Base-by-base conservation (phyloP, 1,139 yeast genomes). In the Citeromyces siamensis region DNA sequence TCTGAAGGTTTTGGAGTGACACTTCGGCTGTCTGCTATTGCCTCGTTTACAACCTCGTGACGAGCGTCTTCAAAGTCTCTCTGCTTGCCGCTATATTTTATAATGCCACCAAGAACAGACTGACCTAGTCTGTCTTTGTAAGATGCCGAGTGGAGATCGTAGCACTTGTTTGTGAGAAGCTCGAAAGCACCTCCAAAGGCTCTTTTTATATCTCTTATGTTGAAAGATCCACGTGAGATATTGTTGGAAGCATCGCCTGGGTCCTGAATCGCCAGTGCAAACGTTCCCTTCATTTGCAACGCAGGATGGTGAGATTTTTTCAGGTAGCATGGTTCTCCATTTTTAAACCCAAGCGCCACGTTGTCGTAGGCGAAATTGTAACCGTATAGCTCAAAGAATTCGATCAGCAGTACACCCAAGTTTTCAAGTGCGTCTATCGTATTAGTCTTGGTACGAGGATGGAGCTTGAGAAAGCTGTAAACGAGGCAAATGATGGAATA, bases 371-470 rank as follows among this genome's bases (percentile, higher is more conserved):
- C 86, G 56, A 90, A 90, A 49, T 85, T 79, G 44, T 84, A 71
- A 13, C 99, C 99, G 50, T 88, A 93, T n/a, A 88, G 65, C 54
- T 90, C 97, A 55, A 93, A 88, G 49, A 90, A 88, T 53, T 93
- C 98, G 38, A 93, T 84, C 40, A 90, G 61, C 32, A 93, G 59
- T 2, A 88, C 82, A 2, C 99, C 99, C 44, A 90, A 59, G 51
- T 93, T 93, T 36, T 81, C 81, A 44, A 70, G 50, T 0, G 86
- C 75, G 35, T 71, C 66, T 45, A 88, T 79, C 37, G 75, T 73
- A 6, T 71, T 65, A 0, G 94, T 73, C 2, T 79, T 58, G 5
- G 88, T 51, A 46, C 86, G 67, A 9, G 96, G 96, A 55, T 90
- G 98, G 40, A 82, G 60, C 45, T 66, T 69, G 43, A 93, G 58